phyloP scores from a whole-genome alignment of 371 early-diverging fungal species.

The Mucor piriformis region DNA sequence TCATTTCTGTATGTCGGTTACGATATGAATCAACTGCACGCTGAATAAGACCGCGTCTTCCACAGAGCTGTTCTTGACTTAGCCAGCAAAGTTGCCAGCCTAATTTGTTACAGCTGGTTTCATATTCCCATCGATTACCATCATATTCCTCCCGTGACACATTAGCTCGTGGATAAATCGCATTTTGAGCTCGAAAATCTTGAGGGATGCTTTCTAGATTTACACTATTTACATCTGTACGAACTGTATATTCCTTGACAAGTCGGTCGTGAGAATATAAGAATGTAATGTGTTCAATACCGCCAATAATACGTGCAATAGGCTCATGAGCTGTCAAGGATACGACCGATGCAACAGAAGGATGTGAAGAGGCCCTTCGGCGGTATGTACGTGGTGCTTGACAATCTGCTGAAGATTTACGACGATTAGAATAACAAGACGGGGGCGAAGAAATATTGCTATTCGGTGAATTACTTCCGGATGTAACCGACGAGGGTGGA shows the following conservation, averaged over 20 bases:
- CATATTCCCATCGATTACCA: slow-evolving; percentile 91
- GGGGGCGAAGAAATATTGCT: slow-evolving; percentile 16
- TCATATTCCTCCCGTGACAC: slow-evolving; percentile 62
- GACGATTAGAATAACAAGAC: slow-evolving; percentile 10
- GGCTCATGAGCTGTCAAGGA: slow-evolving; percentile 59
- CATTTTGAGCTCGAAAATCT: slow-evolving; percentile 75
- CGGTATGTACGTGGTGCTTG: slow-evolving; percentile 23
- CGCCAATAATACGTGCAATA: slow-evolving; percentile 44
- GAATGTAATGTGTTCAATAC: slow-evolving; percentile 69
- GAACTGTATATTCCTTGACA: slow-evolving; percentile 72
- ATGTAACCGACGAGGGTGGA: slow-evolving; percentile 16
- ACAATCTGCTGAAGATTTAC: slow-evolving; percentile 12
- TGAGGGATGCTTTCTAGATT: slow-evolving; percentile 60
- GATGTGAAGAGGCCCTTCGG: slow-evolving; percentile 43
- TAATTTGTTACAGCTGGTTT: slow-evolving; percentile 82
- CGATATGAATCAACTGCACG: slow-evolving; percentile 90
- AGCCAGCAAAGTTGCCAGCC: slow-evolving; percentile 86
- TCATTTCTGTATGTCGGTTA: slow-evolving; percentile 73
- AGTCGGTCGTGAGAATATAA: slow-evolving; percentile 68
- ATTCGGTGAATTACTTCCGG: slow-evolving; percentile 16
- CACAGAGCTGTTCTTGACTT: slow-evolving; percentile 76
- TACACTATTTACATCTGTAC: slow-evolving; percentile 76
- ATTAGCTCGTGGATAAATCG: slow-evolving; percentile 86
- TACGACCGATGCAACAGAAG: slow-evolving; percentile 53
- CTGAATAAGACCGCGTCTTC: slow-evolving; percentile 87